Conservation (phyloP, 768 basidiomycete genomes). For the Rhizopogon sp. region DNA sequence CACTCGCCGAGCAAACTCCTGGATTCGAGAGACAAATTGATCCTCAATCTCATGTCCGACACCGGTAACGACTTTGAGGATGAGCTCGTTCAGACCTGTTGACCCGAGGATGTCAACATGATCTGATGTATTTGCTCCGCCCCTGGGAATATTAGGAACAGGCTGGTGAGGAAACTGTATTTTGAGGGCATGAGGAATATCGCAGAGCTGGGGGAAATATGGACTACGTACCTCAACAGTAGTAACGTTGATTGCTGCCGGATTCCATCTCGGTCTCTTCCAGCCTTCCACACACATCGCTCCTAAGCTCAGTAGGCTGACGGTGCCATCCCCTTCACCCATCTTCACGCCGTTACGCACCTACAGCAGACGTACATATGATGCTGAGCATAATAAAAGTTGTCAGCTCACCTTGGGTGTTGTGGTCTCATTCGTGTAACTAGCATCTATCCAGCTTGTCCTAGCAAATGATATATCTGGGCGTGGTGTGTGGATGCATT, state of each 20-base stretch:
- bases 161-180: conserved; percentile 77
- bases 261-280: conserved; percentile 88
- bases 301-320: conserved; percentile 77
- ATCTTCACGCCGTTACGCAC: conserved; percentile 83
- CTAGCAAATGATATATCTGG: conserved; percentile 49
- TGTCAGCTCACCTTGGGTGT: conserved; percentile 46
- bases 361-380: conserved; percentile 23
- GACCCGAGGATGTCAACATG: conserved; percentile 86
- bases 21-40: conserved; percentile 69
- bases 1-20: conserved; percentile 67
- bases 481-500: conserved; percentile 37
- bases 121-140: conserved; percentile 89
- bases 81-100: conserved; percentile 80
- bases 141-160: conserved; percentile 65
- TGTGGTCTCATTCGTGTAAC: conserved; percentile 61
- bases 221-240: conserved; percentile 70
- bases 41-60: conserved; percentile 68
- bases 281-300: conserved; percentile 98
- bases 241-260: conserved; percentile 77
- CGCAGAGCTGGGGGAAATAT: neutral
- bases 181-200: conserved; percentile 2
- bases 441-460: conserved; percentile 80
- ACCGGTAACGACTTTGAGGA: conserved; percentile 86
- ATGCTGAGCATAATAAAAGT: neutral
- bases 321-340: conserved; percentile 96